phyloP scores from a whole-genome alignment of 805 yeast species.

The Candida lessepsii region DNA sequence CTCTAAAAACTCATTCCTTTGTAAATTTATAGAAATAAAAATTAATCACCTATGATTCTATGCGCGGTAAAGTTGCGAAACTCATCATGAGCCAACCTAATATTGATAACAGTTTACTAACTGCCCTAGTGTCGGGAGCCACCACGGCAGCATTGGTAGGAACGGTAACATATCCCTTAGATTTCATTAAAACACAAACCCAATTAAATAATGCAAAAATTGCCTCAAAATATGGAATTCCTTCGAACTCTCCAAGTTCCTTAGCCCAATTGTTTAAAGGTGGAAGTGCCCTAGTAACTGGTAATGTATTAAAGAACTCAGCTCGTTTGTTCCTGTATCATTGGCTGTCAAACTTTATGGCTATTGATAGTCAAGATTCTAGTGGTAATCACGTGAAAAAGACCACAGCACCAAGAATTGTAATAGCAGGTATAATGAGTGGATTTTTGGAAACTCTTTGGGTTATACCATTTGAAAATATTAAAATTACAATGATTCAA shows the following conservation, averaged over 20 bases:
- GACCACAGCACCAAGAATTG: conserved; percentile 74
- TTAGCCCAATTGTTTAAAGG: conserved; percentile 51
- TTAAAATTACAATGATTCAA: conserved; percentile 79
- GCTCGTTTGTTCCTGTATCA: conserved; percentile 76
- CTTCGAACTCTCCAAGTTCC: conserved; percentile 31
- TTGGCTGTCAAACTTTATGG: conserved; percentile 66
- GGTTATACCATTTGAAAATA: conserved; percentile 88
- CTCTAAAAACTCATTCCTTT: too few relatives aligned
- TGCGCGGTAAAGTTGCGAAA: too few relatives aligned
- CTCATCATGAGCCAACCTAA: conserved; percentile 1
- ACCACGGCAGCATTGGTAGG: conserved; percentile 65
- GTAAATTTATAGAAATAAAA: too few relatives aligned
- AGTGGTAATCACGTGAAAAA: conserved; percentile 46
- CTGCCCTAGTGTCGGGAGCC: conserved; percentile 60
- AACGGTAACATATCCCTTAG: conserved; percentile 68
- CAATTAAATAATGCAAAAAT: conserved; percentile 49
- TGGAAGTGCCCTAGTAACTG: conserved; percentile 71
- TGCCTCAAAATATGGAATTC: conserved; percentile 33
- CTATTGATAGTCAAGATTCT: conserved; percentile 37
- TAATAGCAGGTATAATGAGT: conserved; percentile 80
- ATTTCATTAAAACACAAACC: conserved; percentile 61
- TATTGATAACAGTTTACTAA: conserved; percentile 39
- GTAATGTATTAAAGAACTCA: conserved; percentile 70
- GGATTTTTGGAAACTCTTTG: conserved; percentile 79
- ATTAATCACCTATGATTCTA: too few relatives aligned